Conservation (phyloP, 805 yeast species). For the Ogataea trehaloabstinens region DNA sequence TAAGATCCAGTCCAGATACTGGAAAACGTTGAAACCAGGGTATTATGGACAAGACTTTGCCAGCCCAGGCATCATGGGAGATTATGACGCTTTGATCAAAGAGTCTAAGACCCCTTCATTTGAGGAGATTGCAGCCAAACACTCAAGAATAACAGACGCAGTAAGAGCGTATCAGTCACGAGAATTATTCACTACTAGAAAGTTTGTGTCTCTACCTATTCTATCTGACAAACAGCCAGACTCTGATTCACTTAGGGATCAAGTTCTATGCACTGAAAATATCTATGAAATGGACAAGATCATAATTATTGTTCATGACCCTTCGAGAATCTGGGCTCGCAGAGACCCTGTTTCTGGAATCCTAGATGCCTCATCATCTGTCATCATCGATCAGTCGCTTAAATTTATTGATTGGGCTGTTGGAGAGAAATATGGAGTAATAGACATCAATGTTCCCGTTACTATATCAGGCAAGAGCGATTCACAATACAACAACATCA, state of each 20-base stretch:
- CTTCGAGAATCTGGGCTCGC: conserved; percentile 90
- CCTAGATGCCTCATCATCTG: conserved; percentile 68
- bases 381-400: conserved; percentile 71
- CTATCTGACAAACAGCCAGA: conserved; percentile 38
- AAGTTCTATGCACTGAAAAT: conserved; percentile 67
- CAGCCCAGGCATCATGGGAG: conserved; percentile 29
- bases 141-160: conserved; percentile 64
- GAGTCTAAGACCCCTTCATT: conserved; percentile 39
- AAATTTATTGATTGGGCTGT: conserved; percentile 69
- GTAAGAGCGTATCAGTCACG: conserved; percentile 69
- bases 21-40: conserved; percentile 83
- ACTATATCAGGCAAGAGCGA: conserved; percentile 44
- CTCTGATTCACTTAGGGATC: conserved; percentile 57
- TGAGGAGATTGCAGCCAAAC: conserved; percentile 37
- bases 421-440: conserved; percentile 62
- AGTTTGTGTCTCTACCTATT: conserved; percentile 70
- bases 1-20: conserved; percentile 75
- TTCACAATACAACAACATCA: conserved; percentile 56
- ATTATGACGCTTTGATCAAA: conserved; percentile 35
- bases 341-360: conserved; percentile 77
- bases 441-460: conserved; percentile 81
- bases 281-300: conserved; percentile 63
- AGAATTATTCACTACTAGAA: conserved; percentile 50
- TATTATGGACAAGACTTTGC: conserved; percentile 34
- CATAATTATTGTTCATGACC: conserved; percentile 78